Conservation (phyloP, 2,329 filamentous ascomycete genomes). For the Clathrospora elynae region DNA sequence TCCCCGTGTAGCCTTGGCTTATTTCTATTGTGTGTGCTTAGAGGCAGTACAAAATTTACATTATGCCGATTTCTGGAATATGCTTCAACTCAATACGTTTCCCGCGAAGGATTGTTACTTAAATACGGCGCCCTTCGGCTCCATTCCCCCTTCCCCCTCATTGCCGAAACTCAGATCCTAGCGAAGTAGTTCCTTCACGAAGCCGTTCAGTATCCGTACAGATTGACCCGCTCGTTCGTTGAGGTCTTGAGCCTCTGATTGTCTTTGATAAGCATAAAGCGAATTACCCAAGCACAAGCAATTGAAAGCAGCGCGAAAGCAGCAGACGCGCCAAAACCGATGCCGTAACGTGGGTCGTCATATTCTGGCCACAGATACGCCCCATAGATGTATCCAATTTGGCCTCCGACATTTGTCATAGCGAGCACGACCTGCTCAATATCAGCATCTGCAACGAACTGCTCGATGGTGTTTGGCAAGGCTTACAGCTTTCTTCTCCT, state of each 20-base stretch:
- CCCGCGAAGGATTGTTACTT: too few relatives aligned
- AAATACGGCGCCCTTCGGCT: too few relatives aligned
- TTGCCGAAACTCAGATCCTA: too few relatives aligned
- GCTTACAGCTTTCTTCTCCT: conserved; percentile 38
- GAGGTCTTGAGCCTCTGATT: conserved; percentile 30
- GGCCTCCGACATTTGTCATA: conserved; percentile 36
- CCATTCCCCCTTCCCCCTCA: too few relatives aligned
- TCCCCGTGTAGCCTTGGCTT: too few relatives aligned
- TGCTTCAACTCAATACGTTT: too few relatives aligned
- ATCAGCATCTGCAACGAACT: conserved; percentile 1
- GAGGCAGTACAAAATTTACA: too few relatives aligned
- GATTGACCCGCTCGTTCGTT: conserved; percentile 34
- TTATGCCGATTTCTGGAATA: too few relatives aligned
- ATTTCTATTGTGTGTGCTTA: too few relatives aligned
- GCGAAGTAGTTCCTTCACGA: too few relatives aligned
- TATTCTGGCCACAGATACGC: conserved; percentile 35
- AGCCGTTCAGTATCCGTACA: conserved; percentile 36
- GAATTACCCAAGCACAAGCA: conserved; percentile 37
- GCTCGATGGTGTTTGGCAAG: neutral
- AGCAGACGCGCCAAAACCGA: conserved; percentile 38
- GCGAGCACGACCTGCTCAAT: conserved; percentile 33
- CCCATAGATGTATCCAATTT: conserved; percentile 40
- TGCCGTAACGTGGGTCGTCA: conserved; percentile 33
- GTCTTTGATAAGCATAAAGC: conserved; percentile 35
- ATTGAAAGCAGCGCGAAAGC: conserved; percentile 36